phyloP scores from a whole-genome alignment of 257 asterid genomes.

The Haberlea rhodopensis region DNA sequence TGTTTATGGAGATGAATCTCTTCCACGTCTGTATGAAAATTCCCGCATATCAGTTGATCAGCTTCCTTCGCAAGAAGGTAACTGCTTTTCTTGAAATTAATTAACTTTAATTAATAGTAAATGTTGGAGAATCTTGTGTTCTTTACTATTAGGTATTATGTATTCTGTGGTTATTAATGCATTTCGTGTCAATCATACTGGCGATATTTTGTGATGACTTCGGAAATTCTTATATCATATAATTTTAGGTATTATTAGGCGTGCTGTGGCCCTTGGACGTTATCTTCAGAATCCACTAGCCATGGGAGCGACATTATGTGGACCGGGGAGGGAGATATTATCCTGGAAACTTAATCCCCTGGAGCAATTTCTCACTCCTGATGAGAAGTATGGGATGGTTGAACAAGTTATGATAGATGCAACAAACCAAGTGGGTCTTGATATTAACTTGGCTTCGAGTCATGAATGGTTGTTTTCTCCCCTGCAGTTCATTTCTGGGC shows the following conservation, averaged over 20 bases:
- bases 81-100: conserved; percentile 10
- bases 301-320: conserved; percentile 87
- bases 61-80: conserved; percentile 94
- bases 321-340: conserved; percentile 87
- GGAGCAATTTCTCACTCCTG: conserved; percentile 88
- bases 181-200: neutral
- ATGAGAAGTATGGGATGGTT: conserved; percentile 84
- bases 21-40: conserved; percentile 89
- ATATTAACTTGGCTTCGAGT: conserved; percentile 58
- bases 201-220: conserved; percentile 6
- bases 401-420: conserved; percentile 94
- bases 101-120: conserved; percentile 2
- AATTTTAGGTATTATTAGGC: conserved; percentile 73
- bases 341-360: conserved; percentile 88
- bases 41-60: conserved; percentile 88
- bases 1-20: conserved; percentile 91
- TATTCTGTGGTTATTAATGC: conserved; percentile 12
- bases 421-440: conserved; percentile 94
- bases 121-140: conserved; percentile 13
- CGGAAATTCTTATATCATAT: conserved; percentile 3
- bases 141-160: conserved; percentile 32
- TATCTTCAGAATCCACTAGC: conserved; percentile 90
- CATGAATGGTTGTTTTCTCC: conserved; percentile 97
- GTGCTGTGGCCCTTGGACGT: conserved; percentile 96
- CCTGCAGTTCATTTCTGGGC: conserved; percentile 86